Base-by-base conservation (phyloP, 2,329 filamentous ascomycete species). In the Paecilomyces niveus region DNA sequence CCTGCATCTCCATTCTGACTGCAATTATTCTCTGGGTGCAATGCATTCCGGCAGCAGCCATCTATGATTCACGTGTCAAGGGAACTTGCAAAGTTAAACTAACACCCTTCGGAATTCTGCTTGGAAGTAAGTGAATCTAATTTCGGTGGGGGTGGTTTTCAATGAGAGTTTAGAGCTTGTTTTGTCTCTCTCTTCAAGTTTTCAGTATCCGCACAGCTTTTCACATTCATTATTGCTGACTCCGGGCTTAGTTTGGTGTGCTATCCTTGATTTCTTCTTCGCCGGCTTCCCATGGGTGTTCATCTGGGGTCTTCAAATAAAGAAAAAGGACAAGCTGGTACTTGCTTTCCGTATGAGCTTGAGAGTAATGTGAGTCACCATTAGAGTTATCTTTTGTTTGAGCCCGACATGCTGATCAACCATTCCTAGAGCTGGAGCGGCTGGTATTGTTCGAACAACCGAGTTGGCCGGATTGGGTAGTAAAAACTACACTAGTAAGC, bases 201-300 rank as follows among this genome's bases (percentile, higher is more conserved):
- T 22, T 22, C 22, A 22, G 22, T 22, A 22, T 22, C 3, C 22
- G 3, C 22, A 22, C 22, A 3, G 22, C 22, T 22, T 22, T 22
- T 22, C 22, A 22, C 22, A 22, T 2, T 3, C 22, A 22, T 22
- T 22, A 22, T 22, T 22, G 22, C 22, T 22, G 22, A 22, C 22
- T 22, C 22, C 22, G 22, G 22, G 22, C 22, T 22, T 22, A 22
- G 22, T 22, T 22, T 65, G 59, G 58, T 65, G 61, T 56, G 64
- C 61, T 9, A 59, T 53, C 1, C 62, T 73, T 54, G 74, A 78
- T 33, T 69, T 77, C n/a, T 64, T 74, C 18, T 65, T 77, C 1
- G 72, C 74, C 1, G 54, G 68, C 2, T 61, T 77, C 22, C 74
- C 75, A 1, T 78, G 74, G 75, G 59, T 68, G 6, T 70, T 76